Base-by-base conservation (phyloP, 495 filamentous ascomycete genomes). In the Trichoderma reesei region DNA sequence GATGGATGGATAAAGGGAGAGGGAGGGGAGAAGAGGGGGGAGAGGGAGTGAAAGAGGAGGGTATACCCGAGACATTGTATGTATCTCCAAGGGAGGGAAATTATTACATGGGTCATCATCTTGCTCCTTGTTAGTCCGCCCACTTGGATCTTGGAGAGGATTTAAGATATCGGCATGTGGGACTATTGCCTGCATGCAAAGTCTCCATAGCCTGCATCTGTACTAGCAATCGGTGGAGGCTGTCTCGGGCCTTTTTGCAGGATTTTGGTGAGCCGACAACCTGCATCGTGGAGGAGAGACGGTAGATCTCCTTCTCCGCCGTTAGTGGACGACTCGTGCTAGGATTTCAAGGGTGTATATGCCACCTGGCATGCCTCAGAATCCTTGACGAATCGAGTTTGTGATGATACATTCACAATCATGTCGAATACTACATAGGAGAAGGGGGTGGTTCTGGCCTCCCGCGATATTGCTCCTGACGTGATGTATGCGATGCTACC, bases 241-340 rank as follows among this genome's bases (percentile, higher is more conserved):
- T 56, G 20, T 34, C 51, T 56, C 51, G 51, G 51, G 20, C 51
- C 51, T 56, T 48, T 54, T 56, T 33, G 7, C 20, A 56, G 51
- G 31, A 36, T 10, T 9, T 56, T 26, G 26, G 26, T 34, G 51
- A 33, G 20, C 26, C 51, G 31, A 11, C 14, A 56, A 26, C 1
- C 20, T 33, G 51, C 51, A 33, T 33, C 51, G 6, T 56, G 51
- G 18, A 56, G 14, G 51, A 9, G 20, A 18, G n/a, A 5, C 18
- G 6, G 31, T 33, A 6, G 31, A 56, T 33, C 26, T 8, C 0
- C 34, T 56, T 33, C 8, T 6, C 26, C 9, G 9, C 1, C 18
- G 18, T 9, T 56, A 10, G 11, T 31, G 10, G 26, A 26, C 26
- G 26, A 26, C 26, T 26, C 26, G 26, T 26, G 26, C 26, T 26